These are phyloP conservation scores for Calonectria pauciramosa DNA, from an alignment of 2,329 filamentous ascomycete species.

Conservation along the genomic window DNA sequence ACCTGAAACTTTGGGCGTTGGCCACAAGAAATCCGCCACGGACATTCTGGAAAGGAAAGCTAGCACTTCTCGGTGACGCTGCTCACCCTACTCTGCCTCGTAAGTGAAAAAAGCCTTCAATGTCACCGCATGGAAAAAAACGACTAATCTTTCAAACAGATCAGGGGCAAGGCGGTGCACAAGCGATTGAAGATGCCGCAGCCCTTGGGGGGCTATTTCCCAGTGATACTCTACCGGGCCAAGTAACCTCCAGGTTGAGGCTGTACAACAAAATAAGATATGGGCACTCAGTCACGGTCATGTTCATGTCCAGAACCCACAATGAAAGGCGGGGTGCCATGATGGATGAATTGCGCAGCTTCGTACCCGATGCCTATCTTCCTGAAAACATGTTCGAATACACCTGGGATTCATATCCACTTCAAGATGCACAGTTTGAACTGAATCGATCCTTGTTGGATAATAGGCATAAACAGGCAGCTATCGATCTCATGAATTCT, in stretches of 20 bases:
- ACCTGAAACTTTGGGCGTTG: constrained; percentile 1
- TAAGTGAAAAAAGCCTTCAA: not conserved
- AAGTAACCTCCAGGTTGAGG: constrained; percentile 5
- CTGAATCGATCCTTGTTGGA: not conserved
- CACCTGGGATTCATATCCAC: not conserved
- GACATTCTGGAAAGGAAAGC: not conserved
- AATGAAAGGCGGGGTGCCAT: not conserved
- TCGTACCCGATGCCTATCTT: not conserved
- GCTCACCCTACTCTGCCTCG: constrained; percentile 32
- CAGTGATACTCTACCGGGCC: not conserved
- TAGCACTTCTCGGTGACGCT: constrained; percentile 15
- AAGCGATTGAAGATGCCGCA: constrained; percentile 24
- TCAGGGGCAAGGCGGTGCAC: constrained; percentile 25
- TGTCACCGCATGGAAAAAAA: no score
- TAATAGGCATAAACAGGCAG: not conserved
- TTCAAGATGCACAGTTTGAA: not conserved
- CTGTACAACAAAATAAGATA: constrained; percentile 26
- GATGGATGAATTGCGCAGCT: not conserved
- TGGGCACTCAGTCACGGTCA: not conserved
- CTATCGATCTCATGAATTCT: not conserved
- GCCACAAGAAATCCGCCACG: not conserved
- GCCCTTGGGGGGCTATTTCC: constrained; percentile 24
- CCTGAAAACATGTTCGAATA: constrained; percentile 1
- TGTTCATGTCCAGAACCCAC: not conserved
- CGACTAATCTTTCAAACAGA: not conserved